Base-by-base conservation (phyloP, 495 filamentous ascomycete genomes). In the Annulohypoxylon stygium region DNA sequence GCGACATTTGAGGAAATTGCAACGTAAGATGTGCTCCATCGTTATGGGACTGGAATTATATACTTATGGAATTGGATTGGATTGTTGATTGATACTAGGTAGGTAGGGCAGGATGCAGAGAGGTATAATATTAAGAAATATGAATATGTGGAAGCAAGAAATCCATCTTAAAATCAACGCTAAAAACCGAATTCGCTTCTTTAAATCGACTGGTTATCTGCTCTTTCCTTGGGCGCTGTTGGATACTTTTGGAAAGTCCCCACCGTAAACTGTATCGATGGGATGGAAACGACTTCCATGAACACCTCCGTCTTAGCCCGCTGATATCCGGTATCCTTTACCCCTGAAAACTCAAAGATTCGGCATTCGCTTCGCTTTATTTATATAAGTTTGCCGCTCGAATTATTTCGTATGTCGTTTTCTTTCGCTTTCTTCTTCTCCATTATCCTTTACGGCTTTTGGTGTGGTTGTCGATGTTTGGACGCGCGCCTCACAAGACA, bases 1-100 rank as follows among this genome's bases (percentile, higher is more conserved):
- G 45, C 93, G 88, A 71, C 95, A 98, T 66, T 90, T 94, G 23
- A 94, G 85, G 37, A 88, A 86, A 79, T 99, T 97, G 85, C 95
- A 98, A 36, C 89, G 85, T 16, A 97, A 81, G 23, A 85, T 82
- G 64, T 90, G 89, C 59, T 96, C 93, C 92, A 95, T 93, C 1
- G 39, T 67, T 20, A 10, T 37, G 7, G 18, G 26, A 14, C 39
- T 23, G 16, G 9, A 14, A 43, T 10, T 26, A 20, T 11, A 5
- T 7, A 60, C 14, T 2, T 25, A 2, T 11, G 16, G n/a, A 30
- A 30, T 30, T 25, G 0, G 6, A 30, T 18, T 30, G 11, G 6
- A 30, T 18, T 30, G 11, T n/a, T 7, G 9, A 20, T 30, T 8
- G 25, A n/a, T 54, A n/a, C n/a, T n/a, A n/a, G n/a, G n/a, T n/a